Evolutionary conservation across 208 protist species (phyloP), one percentile per base, ranked within the genome.

Genomic region (Crithidia mellificae): DNA sequence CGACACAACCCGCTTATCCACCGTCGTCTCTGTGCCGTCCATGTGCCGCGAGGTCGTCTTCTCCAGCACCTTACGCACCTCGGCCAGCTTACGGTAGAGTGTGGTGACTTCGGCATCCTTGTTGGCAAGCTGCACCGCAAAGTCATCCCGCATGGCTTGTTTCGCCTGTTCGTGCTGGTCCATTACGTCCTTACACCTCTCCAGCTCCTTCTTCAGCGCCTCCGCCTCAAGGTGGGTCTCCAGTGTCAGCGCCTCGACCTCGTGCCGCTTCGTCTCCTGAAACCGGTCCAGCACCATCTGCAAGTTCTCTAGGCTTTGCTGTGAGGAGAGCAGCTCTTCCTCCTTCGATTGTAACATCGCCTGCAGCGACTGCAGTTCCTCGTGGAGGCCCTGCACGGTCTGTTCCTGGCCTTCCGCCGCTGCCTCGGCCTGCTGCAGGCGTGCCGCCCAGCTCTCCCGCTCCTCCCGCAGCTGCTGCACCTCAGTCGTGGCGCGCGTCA

Each of bases 1-100:
- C 67, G 87, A 87, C 36, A 92, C 77, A 19, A 93, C 85, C 20
- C 81, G 69, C 74, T 96, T 96, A 72, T 96, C 90, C 44, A 96
- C 84, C 30, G 76, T 80, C 2, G 43, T 83, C 29, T 88, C 81
- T n/a, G 63, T 38, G 49, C 63, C 43, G 15, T 80, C 84, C 67
- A 82, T 85, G 44, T 88, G 66, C 65, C 82, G 86, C 47, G 65
- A 58, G 15, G 84, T 80, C 12, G 86, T 86, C 44, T 84, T 65
- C 58, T 91, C 90, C 6, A 92, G 59, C 52, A 71, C 77, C 29
- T 65, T 67, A 15, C 86, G 81, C 49, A 96, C 54, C 63, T 93
- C 86, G n/a, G 78, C 68, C 20, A 90, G 83, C 70, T 96, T 96
- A 27, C 66, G 74, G 59, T 96, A 83, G 58, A 96, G 75, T 0